Evolutionary conservation across 345 rosid species (phyloP).

Genomic region (Garcia nutans): DNA sequence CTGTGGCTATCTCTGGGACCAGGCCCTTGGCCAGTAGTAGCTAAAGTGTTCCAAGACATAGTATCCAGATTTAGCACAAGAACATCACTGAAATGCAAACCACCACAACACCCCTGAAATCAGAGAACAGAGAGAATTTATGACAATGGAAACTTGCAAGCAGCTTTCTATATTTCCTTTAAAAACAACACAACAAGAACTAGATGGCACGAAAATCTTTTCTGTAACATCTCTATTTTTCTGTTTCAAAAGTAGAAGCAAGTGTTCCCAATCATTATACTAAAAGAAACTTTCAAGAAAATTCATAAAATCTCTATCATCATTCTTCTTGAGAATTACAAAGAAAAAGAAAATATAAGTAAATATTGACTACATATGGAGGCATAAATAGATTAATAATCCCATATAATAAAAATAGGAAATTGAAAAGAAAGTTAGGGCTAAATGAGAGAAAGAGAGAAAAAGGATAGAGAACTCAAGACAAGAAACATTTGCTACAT

Average conservation of each 20-base stretch:
- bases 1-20: conserved; percentile 83
- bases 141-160: background rate
- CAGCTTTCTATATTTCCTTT: background rate
- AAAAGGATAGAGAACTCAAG: background rate
- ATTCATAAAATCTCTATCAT: too few relatives aligned
- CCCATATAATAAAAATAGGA: too few relatives aligned
- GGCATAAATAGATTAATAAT: too few relatives aligned
- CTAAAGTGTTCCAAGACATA: conserved; percentile 53
- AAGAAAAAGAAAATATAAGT: too few relatives aligned
- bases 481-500: conserved; percentile 27
- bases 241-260: background rate
- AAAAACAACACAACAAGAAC: background rate
- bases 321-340: background rate
- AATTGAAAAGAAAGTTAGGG: background rate
- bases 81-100: conserved; percentile 69
- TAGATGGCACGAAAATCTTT: background rate
- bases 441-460: background rate
- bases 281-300: background rate
- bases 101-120: conserved; percentile 74
- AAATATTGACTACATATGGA: too few relatives aligned
- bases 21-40: conserved; percentile 61
- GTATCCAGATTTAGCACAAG: conserved; percentile 48
- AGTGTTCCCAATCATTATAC: background rate
- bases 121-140: background rate
- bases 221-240: background rate